Conservation (phyloP, 1,284 basidiomycete species). For the Neonothopanus nambi region DNA sequence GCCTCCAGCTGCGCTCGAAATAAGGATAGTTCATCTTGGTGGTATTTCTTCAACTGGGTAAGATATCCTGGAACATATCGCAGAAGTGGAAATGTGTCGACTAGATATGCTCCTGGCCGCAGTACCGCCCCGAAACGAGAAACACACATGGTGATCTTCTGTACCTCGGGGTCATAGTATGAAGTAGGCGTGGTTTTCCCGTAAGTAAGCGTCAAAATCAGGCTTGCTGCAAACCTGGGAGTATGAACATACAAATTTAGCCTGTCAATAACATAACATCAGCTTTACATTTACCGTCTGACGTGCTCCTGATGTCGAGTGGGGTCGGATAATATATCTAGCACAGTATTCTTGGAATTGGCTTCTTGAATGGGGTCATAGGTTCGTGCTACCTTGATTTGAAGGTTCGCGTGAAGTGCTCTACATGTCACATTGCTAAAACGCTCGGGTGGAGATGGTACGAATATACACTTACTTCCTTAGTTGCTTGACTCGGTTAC, state of each 20-base stretch:
- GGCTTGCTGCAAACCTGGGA: conserved; percentile 37
- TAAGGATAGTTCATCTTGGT: conserved; percentile 6
- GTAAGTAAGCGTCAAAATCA: conserved; percentile 43
- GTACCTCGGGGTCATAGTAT: conserved; percentile 39
- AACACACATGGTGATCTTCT: conserved; percentile 29
- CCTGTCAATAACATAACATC: too few relatives aligned
- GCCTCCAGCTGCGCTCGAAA: conserved; percentile 8
- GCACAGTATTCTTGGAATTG: conserved; percentile 48
- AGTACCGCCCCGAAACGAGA: conserved; percentile 31
- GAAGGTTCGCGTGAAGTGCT: conserved; percentile 55
- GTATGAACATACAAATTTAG: too few relatives aligned
- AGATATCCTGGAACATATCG: conserved; percentile 24
- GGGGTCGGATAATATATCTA: conserved; percentile 53
- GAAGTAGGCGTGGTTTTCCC: conserved; percentile 38
- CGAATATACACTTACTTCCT: conserved; percentile 41
- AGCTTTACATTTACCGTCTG: conserved; percentile 43
- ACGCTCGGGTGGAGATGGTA: neutral
- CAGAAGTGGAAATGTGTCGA: conserved; percentile 39
- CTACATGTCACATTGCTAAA: conserved; percentile 27
- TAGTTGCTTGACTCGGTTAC: conserved; percentile 49
- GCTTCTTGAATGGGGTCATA: conserved; percentile 49
- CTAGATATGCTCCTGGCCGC: conserved; percentile 33
- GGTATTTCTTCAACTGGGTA: neutral
- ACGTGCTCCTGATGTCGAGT: conserved; percentile 52
- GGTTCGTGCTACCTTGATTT: conserved; percentile 43